phyloP scores from a whole-genome alignment of 495 filamentous ascomycete species.

The Penicillium goetzii region DNA sequence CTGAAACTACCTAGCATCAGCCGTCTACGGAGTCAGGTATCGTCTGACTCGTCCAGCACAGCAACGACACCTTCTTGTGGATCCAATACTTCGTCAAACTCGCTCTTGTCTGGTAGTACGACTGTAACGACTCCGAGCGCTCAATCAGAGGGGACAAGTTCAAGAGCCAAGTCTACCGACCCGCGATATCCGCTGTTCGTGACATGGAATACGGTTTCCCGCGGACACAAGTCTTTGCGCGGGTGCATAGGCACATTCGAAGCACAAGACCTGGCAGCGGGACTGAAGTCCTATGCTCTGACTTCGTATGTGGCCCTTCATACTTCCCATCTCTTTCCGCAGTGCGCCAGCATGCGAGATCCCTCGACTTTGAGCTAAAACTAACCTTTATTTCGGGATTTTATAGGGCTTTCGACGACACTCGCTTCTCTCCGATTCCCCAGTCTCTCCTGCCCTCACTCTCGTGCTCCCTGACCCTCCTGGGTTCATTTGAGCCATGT shows the following conservation, averaged over 20 bases:
- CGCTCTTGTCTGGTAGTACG: slow-evolving; percentile 46
- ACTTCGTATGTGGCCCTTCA: slow-evolving; percentile 64
- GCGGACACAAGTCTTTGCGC: slow-evolving; percentile 68
- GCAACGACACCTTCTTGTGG: slow-evolving; percentile 51
- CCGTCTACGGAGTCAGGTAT: slow-evolving; percentile 39
- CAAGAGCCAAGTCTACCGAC: slow-evolving; percentile 28
- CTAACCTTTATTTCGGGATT: background rate
- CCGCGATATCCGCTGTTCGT: slow-evolving; percentile 76
- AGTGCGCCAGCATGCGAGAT: background rate
- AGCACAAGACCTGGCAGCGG: slow-evolving; percentile 68
- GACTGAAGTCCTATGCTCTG: slow-evolving; percentile 79
- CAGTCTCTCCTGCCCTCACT: slow-evolving; percentile 67
- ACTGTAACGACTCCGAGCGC: slow-evolving; percentile 51
- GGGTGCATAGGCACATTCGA: slow-evolving; percentile 98
- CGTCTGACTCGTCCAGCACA: slow-evolving; percentile 49
- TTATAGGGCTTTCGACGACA: slow-evolving; percentile 78
- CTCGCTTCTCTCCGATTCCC: slow-evolving; percentile 77
- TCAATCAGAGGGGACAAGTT: slow-evolving; percentile 28
- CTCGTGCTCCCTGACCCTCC: slow-evolving; percentile 71
- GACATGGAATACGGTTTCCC: slow-evolving; percentile 84
- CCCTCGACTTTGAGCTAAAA: background rate
- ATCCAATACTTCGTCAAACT: slow-evolving; percentile 49
- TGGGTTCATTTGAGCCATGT: slow-evolving; percentile 76
- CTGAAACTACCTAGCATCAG: slow-evolving; percentile 40
- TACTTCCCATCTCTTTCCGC: background rate